phyloP scores from a whole-genome alignment of 2,329 filamentous ascomycete species.

The Nannizziopsis arthrosporioides region DNA sequence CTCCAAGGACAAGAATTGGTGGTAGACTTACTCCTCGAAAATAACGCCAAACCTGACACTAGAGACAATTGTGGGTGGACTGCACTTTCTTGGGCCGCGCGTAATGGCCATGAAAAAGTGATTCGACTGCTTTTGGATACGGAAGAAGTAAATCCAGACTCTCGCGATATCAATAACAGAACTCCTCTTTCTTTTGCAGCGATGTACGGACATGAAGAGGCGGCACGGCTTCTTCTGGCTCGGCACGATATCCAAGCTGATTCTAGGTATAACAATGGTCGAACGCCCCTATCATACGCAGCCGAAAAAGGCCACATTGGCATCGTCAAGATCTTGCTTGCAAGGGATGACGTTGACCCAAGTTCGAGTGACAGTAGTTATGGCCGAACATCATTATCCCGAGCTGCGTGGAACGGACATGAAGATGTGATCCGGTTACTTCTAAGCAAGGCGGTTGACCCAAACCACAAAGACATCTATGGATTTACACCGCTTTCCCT shows the following conservation, averaged over 20 bases:
- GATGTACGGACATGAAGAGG: neutral
- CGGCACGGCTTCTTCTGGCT: neutral
- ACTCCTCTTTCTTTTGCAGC: conserved; percentile 5
- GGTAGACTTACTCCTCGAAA: neutral
- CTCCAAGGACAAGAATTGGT: neutral
- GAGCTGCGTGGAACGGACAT: neutral
- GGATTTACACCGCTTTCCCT: neutral
- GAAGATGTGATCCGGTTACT: no score
- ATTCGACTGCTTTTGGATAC: neutral
- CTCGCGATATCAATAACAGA: neutral
- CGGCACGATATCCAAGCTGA: neutral
- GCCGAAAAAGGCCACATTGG: neutral
- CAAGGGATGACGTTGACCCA: conserved; percentile 23
- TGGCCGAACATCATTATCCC: conserved; percentile 21
- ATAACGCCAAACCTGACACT: neutral
- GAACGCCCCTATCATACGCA: conserved; percentile 2
- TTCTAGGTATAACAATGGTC: neutral
- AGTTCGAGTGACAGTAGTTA: conserved; percentile 24
- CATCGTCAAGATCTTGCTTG: neutral
- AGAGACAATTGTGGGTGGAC: neutral
- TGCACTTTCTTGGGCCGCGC: neutral
- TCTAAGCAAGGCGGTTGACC: neutral
- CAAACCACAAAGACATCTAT: neutral
- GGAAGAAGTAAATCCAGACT: neutral
- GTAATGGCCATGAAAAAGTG: neutral